A percentile compares a stretch with the other conserved stretches of the same genome.
Evolutionary conservation across 2,329 filamentous ascomycete genomes (phyloP).

Genomic region (Nemania sp.): DNA sequence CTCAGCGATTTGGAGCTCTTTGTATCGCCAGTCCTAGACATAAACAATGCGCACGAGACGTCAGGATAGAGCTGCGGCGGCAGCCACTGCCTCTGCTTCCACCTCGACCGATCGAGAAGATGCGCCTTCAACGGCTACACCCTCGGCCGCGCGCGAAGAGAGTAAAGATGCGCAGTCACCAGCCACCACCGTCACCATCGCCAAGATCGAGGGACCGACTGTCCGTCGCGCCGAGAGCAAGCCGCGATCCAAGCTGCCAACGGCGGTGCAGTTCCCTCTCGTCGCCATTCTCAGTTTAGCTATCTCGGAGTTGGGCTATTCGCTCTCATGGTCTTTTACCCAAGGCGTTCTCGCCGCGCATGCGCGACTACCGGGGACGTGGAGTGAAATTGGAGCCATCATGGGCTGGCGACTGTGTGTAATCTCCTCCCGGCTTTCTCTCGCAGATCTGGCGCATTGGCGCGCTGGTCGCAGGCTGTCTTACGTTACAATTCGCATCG

Average conservation of each 20-base stretch:
- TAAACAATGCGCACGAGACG: constrained; percentile 29
- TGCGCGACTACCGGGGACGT: constrained; percentile 64
- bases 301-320: constrained; percentile 67
- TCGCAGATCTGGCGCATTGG: not conserved
- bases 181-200: constrained; percentile 30
- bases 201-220: constrained; percentile 34
- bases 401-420: constrained; percentile 60
- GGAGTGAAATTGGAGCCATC: constrained; percentile 61
- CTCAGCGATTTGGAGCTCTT: too few species aligned
- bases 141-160: constrained; percentile 3
- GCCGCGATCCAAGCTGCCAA: constrained; percentile 46
- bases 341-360: constrained; percentile 68
- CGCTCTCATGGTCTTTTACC: constrained; percentile 61
- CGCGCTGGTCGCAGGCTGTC: not conserved
- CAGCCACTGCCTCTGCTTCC: not conserved
- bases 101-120: constrained; percentile 7
- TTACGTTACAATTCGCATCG: not conserved
- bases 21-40: too few species aligned
- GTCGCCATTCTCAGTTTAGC: constrained; percentile 59
- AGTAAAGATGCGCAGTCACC: constrained; percentile 17
- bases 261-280: constrained; percentile 54
- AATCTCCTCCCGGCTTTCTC: constrained; percentile 4
- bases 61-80: constrained; percentile 20
- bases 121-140: not conserved
- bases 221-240: constrained; percentile 12